Conservation (phyloP, 192 early-diverging fungal species). For the Podila epicladia region DNA sequence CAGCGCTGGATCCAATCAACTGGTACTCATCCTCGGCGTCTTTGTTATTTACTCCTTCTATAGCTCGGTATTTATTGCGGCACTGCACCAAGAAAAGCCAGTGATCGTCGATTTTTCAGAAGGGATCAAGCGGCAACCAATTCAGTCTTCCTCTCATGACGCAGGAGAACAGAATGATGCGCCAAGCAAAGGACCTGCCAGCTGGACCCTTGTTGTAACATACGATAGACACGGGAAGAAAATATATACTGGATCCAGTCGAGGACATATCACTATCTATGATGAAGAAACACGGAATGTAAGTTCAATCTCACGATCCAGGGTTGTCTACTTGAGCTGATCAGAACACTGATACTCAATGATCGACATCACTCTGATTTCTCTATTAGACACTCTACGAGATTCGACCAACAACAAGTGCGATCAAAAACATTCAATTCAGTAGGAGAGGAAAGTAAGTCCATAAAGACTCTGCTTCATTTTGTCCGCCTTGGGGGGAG, state of each 20-base stretch:
- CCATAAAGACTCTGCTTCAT: not conserved
- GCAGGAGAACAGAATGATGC: conserved; percentile 27
- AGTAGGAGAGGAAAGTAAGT: conserved; percentile 73
- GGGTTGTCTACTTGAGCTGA: not conserved
- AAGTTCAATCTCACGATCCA: not conserved
- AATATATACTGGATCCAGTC: conserved; percentile 73
- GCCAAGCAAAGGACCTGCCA: conserved; percentile 13
- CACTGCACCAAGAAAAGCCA: conserved; percentile 58
- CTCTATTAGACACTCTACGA: conserved; percentile 15
- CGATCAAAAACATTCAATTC: conserved; percentile 71
- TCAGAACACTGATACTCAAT: not conserved
- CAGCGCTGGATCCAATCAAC: not conserved
- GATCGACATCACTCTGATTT: not conserved
- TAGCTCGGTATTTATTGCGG: conserved; percentile 61
- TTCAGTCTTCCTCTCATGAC: conserved; percentile 7
- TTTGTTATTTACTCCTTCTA: conserved; percentile 42
- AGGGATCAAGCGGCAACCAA: conserved; percentile 32
- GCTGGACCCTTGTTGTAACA: conserved; percentile 37
- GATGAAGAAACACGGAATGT: conserved; percentile 65
- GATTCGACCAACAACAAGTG: conserved; percentile 52
- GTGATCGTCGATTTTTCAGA: conserved; percentile 58
- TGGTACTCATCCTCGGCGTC: conserved; percentile 44
- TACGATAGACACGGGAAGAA: conserved; percentile 57
- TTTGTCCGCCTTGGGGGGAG: no score
- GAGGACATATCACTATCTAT: conserved; percentile 71